Base-by-base conservation (phyloP, 2,329 filamentous ascomycete genomes). In the Daldinia sp. region DNA sequence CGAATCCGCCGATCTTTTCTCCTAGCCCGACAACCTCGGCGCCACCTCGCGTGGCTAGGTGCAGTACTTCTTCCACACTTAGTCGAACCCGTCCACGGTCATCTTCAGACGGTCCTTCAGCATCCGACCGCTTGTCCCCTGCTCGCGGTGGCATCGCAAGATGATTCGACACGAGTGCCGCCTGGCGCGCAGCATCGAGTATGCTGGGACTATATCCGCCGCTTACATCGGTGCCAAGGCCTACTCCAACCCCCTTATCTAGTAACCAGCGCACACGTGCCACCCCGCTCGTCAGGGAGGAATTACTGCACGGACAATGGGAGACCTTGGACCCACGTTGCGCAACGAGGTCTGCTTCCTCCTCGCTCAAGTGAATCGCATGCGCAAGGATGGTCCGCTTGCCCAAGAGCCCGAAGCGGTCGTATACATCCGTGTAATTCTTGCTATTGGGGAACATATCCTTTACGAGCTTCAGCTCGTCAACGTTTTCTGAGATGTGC, bases 301-400 rank as follows among this genome's bases (percentile, higher is more conserved):
- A 90, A 80, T 99, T 99, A 74, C 90, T 93, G 61, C 91, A 92
- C 0, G 95, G 95, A 78, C 95, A 98, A 80, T 98, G 95, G 4
- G 88, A 88, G 18, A 98, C 86, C 73, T 92, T 93, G 4, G 89
- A 83, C 3, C 86, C 81, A 0, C 90, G 82, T 1, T 76, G 66
- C 0, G 87, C 87, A 60, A 98, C 87, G 10, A 95, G 79, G 9
- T 78, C 77, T 0, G 88, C 87, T 80, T 98, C 95, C 0, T 82
- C 83, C 0, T 88, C 85, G 0, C 84, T 86, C 6, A 98, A 82
- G 80, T 98, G 92, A 0, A 98, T 85, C 0, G 89, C 93, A 78
- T 98, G 95, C 2, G 94, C 95, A 9, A 98, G 85, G 63, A 98
- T 92, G 3, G 92, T 98, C 54, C 87, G 87, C 0, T 85, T 77